These are phyloP conservation scores for Tremella yokohamensis DNA, from an alignment of 768 basidiomycete genomes.

Conservation along the genomic window DNA sequence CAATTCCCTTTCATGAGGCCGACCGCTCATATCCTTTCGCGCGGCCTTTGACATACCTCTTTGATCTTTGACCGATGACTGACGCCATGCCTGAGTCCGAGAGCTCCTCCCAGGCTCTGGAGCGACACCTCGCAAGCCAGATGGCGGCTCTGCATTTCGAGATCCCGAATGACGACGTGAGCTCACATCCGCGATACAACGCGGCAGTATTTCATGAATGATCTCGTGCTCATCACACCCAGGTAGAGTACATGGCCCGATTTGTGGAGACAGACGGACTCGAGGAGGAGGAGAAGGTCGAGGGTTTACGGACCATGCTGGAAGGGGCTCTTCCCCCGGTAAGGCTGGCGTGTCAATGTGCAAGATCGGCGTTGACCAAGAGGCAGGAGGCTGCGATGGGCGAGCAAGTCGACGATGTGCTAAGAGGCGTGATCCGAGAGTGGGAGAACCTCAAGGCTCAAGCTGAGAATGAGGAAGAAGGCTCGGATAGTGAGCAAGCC, in stretches of 20 bases:
- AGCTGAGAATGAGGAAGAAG: conserved; percentile 11
- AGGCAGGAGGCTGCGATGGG: conserved; percentile 24
- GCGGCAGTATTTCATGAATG: not conserved
- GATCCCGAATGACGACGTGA: conserved; percentile 44
- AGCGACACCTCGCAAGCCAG: conserved; percentile 34
- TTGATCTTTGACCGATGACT: not conserved
- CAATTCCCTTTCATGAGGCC: too few species aligned
- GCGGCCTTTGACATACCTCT: not conserved
- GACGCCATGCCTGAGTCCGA: conserved; percentile 18
- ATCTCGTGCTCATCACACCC: not conserved
- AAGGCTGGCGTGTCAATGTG: conserved; percentile 4
- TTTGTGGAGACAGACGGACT: conserved; percentile 49
- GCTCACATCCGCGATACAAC: not conserved
- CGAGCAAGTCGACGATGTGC: conserved; percentile 28
- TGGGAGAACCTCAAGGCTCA: conserved; percentile 18
- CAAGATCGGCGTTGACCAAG: not conserved
- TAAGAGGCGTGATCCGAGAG: conserved; percentile 28
- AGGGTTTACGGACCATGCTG: conserved; percentile 48
- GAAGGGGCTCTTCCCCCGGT: conserved; percentile 41
- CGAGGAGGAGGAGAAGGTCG: conserved; percentile 46
- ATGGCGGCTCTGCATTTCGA: conserved; percentile 26
- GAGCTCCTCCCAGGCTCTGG: conserved; percentile 38
- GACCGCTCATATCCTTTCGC: not conserved
- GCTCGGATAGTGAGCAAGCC: conserved; percentile 9
- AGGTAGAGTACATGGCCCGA: conserved; percentile 49